phyloP scores from a whole-genome alignment of 2,329 filamentous ascomycete species.

The Talaromyces islandicus region DNA sequence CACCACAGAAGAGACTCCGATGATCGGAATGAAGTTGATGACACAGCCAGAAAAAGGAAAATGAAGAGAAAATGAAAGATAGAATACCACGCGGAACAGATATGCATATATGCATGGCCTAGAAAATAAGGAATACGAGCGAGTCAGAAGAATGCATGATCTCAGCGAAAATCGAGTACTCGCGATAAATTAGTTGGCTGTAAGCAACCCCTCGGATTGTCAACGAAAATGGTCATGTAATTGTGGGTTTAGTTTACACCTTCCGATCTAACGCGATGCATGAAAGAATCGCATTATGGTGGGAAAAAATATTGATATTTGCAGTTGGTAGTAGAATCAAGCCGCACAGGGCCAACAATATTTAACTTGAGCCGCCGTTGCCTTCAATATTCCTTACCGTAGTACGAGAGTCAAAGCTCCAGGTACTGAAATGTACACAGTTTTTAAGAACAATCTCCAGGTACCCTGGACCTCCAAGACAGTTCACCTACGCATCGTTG shows the following conservation, averaged over 20 bases:
- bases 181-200: neutral
- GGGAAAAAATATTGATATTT: too few species aligned
- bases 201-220: neutral
- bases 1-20: neutral
- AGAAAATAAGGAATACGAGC: neutral
- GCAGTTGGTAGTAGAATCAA: neutral
- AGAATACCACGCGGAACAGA: neutral
- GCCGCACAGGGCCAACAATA: neutral
- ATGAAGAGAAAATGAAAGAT: neutral
- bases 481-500: too few species aligned
- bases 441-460: too few species aligned
- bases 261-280: neutral
- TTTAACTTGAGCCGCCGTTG: neutral
- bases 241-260: neutral
- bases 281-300: neutral
- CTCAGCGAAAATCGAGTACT: neutral
- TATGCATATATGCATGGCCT: neutral
- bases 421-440: neutral
- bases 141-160: neutral
- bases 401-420: neutral
- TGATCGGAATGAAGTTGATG: neutral
- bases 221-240: neutral
- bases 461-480: too few species aligned
- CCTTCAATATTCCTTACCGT: neutral
- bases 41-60: neutral